Evolutionary conservation across 805 yeast genomes (phyloP).

Genomic region (Hanseniaspora taiwanica): DNA sequence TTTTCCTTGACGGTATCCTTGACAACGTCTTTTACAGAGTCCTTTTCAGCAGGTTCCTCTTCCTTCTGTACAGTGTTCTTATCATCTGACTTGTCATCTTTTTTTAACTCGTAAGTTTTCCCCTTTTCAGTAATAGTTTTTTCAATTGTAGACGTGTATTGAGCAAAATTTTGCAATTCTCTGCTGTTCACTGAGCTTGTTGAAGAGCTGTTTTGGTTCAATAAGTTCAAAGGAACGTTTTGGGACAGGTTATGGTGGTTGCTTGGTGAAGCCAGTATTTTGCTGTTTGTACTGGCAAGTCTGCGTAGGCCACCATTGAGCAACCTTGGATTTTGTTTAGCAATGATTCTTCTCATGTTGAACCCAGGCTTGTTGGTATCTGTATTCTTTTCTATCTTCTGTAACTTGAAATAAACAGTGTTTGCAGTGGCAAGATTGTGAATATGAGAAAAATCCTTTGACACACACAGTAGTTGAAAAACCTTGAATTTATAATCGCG

Average conservation of each 20-base stretch:
- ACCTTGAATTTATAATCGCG: too few relatives aligned
- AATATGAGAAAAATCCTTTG: too few relatives aligned
- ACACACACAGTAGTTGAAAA: too few relatives aligned
- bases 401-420: too few relatives aligned
- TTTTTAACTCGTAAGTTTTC: not conserved
- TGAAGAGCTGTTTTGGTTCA: not conserved
- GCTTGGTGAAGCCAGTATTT: not conserved
- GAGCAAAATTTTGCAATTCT: not conserved
- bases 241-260: not conserved
- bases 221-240: not conserved
- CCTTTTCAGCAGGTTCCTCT: conserved; percentile 13
- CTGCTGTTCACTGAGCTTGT: not conserved
- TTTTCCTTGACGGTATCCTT: conserved; percentile 9
- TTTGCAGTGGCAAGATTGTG: too few relatives aligned
- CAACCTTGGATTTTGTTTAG: not conserved
- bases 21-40: conserved; percentile 2
- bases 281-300: not conserved
- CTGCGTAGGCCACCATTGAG: not conserved
- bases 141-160: not conserved
- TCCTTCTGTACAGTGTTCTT: conserved; percentile 18
- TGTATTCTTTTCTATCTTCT: not conserved
- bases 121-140: not conserved
- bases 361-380: not conserved
- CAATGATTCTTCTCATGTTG: not conserved
- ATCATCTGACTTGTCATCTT: conserved; percentile 4